Percentiles rank a stretch among this genome's conserved stretches.
Conservation (phyloP, 139 green algal species). For the Microglena sp. region DNA sequence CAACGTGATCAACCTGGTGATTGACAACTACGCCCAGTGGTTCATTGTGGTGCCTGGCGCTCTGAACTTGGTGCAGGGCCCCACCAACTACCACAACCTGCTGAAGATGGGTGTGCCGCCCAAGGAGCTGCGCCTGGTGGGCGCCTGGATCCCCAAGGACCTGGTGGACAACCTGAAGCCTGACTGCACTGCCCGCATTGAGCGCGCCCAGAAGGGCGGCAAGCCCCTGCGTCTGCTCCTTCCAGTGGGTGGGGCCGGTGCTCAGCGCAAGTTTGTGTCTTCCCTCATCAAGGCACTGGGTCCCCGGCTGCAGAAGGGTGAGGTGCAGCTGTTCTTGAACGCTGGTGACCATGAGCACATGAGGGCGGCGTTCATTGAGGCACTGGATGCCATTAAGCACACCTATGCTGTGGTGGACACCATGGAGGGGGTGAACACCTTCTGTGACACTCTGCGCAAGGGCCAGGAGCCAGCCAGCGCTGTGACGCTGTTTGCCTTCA, state of each 20-base stretch:
- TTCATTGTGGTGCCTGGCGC: conserved; percentile 6
- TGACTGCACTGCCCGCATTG: neutral
- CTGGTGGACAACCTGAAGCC: neutral
- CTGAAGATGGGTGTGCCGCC: neutral
- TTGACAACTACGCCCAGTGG: conserved; percentile 12
- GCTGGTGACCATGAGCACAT: neutral
- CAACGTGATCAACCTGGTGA: conserved; percentile 2
- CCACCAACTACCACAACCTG: neutral
- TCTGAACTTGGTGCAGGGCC: conserved; percentile 5
- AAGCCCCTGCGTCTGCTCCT: neutral
- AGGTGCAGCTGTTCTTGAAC: neutral
- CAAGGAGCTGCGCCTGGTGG: neutral
- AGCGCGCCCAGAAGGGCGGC: too few relatives aligned
- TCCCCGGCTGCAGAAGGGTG: too few relatives aligned
- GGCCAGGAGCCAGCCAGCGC: neutral
- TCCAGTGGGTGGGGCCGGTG: neutral
- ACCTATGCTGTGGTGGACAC: neutral
- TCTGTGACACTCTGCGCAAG: neutral
- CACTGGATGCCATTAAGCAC: too few relatives aligned
- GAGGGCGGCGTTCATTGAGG: neutral
- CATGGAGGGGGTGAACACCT: neutral
- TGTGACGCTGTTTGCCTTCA: neutral
- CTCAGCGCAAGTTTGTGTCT: neutral
- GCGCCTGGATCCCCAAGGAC: neutral
- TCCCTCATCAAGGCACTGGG: too few relatives aligned